Evolutionary conservation across 306 rosid genomes (phyloP).

Genomic region (Styphnolobium japonicum): DNA sequence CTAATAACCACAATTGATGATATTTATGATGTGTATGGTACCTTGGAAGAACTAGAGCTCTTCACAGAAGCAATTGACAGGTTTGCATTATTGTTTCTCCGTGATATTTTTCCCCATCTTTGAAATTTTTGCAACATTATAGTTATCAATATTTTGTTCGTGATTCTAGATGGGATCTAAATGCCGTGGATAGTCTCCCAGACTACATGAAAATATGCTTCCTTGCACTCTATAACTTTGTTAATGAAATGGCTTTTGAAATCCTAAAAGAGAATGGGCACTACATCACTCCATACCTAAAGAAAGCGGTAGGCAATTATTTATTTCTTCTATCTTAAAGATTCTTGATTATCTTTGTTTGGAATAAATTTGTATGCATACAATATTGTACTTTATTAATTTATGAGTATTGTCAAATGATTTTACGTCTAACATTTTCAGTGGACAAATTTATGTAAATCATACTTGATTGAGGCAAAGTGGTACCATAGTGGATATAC

Average conservation of each 20-base stretch:
- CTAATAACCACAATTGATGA: conserved; percentile 13
- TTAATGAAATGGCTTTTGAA: not conserved
- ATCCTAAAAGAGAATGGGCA: not conserved
- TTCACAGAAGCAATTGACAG: conserved; percentile 18
- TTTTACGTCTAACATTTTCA: not conserved
- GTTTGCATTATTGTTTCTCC: not conserved
- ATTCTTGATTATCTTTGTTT: not conserved
- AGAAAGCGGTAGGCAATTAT: not conserved
- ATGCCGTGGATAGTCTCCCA: not conserved
- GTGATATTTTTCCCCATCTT: no score
- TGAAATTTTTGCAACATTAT: not conserved
- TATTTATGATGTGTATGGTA: conserved; percentile 19
- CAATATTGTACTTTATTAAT: not conserved
- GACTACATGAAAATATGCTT: not conserved
- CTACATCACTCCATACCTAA: not conserved
- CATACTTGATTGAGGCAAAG: not conserved
- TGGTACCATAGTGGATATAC: not conserved
- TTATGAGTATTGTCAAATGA: not conserved
- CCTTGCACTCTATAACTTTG: not conserved
- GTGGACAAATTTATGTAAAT: not conserved
- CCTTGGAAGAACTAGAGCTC: conserved; percentile 16
- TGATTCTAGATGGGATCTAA: not conserved
- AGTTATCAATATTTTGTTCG: not conserved
- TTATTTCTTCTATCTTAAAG: no score
- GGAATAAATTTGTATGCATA: not conserved